Conservation (phyloP, 805 yeast genomes). For the Starmera caribaea region DNA sequence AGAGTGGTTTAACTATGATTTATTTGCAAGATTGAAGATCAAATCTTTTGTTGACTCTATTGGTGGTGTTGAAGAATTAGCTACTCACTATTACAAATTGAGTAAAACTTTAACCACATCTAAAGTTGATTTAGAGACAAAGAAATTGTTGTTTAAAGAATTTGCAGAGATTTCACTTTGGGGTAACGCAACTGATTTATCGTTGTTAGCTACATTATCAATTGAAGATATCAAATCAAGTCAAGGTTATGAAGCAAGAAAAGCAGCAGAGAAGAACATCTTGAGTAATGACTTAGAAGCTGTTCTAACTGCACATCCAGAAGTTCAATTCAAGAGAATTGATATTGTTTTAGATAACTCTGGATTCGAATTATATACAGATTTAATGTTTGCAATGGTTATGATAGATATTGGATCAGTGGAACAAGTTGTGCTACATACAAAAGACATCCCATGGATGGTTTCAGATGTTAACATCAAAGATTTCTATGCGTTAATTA, state of each 20-base stretch:
- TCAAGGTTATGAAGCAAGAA: slow-evolving; percentile 85
- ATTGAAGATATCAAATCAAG: slow-evolving; percentile 82
- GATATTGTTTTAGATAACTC: slow-evolving; percentile 88
- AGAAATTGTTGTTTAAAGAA: slow-evolving; percentile 62
- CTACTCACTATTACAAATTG: slow-evolving; percentile 47
- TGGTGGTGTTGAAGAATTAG: slow-evolving; percentile 73
- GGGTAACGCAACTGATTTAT: slow-evolving; percentile 98
- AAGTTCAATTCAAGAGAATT: slow-evolving; percentile 29
- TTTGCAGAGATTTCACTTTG: slow-evolving; percentile 83
- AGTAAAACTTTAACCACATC: slow-evolving; percentile 17
- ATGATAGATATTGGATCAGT: slow-evolving; percentile 63
- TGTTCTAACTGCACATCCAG: slow-evolving; percentile 29
- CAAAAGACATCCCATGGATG: slow-evolving; percentile 93
- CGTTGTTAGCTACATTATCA: slow-evolving; percentile 80
- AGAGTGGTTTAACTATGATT: slow-evolving; percentile 48
- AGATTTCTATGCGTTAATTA: slow-evolving; percentile 55
- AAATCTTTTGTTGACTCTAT: slow-evolving; percentile 67
- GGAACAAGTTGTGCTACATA: slow-evolving; percentile 63
- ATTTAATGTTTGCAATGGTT: slow-evolving; percentile 55
- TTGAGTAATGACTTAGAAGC: slow-evolving; percentile 61
- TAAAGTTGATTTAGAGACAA: slow-evolving; percentile 28
- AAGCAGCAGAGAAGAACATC: slow-evolving; percentile 70
- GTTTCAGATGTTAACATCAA: slow-evolving; percentile 89
- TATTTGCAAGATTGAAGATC: slow-evolving; percentile 63
- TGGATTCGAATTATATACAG: slow-evolving; percentile 94